Base-by-base conservation (phyloP, 257 asterid genomes). In the Catharanthus roseus region DNA sequence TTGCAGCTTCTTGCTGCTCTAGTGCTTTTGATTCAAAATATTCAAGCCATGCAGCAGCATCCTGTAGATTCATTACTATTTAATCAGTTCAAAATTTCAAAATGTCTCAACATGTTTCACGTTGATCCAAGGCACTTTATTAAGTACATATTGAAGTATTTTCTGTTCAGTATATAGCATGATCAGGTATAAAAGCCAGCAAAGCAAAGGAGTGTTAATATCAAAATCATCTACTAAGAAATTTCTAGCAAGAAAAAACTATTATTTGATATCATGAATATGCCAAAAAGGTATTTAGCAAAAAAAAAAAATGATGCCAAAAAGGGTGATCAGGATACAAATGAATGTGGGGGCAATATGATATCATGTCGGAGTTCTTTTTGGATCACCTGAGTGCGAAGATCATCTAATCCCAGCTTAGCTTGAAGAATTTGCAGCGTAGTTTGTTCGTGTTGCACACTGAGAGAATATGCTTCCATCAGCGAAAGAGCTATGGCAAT, bases 21-120 rank as follows among this genome's bases (percentile, higher is more conserved):
- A 89, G 72, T 41, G 98, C 99, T 80, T 92, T 95, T 54, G 99
- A 95, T 83, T 95, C 98, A 71, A 95, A 95, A 82, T 91, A 95
- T 73, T 95, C 99, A 50, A 90, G 99, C 99, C 99, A 95, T 50
- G 99, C 98, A 79, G 98, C 98, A 81, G 99, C 99, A 87, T 95
- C 99, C 99, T 95, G 85, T 77, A 87, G 56, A 66, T 47, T 24
- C 60, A 73, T 81, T 41, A 75, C 63, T 44, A 26, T 28, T 69
- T 9, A 78, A 26, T 42, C n/a, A n/a, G n/a, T 70, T 34, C 42
- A 54, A 34, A 51, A 2, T 44, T 68, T 50, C 23, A 19, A 10
- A 34, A 34, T 1, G 58, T 33, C 45, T 6, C 5, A 13, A 62
- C 28, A 49, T 49, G 55, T 19, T 49, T 15, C 55, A 49, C 19